phyloP scores from a whole-genome alignment of 1,139 yeast species.

The Hemisphaericaspora subhashii region DNA sequence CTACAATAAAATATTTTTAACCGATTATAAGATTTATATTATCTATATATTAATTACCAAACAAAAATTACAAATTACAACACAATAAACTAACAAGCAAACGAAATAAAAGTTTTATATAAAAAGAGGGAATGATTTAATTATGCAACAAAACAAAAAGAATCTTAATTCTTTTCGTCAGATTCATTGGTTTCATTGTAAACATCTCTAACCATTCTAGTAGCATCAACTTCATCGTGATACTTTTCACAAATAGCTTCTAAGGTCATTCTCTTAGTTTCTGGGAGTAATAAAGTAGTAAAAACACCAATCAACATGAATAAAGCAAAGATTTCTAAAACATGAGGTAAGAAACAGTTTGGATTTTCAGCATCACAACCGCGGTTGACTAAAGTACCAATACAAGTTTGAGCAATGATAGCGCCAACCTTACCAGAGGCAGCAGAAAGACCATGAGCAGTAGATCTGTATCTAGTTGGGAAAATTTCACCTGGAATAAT shows the following conservation, averaged over 20 bases:
- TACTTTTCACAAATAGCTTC: slow-evolving; percentile 76
- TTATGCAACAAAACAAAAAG: neutral
- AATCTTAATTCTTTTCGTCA: slow-evolving; percentile 10
- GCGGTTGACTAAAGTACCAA: slow-evolving; percentile 82
- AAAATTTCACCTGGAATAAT: slow-evolving; percentile 93
- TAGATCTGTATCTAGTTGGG: slow-evolving; percentile 97
- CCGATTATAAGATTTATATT: slow-evolving; percentile 3
- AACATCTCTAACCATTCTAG: slow-evolving; percentile 40
- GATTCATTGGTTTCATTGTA: slow-evolving; percentile 32
- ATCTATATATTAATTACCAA: slow-evolving; percentile 4
- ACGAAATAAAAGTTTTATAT: slow-evolving; percentile 3
- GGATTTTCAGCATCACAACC: slow-evolving; percentile 58
- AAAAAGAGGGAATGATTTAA: neutral
- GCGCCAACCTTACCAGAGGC: slow-evolving; percentile 97
- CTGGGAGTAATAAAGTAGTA: slow-evolving; percentile 71
- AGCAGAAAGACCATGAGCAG: slow-evolving; percentile 98
- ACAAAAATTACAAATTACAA: slow-evolving; percentile 2
- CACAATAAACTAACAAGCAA: neutral
- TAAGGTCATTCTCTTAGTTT: slow-evolving; percentile 85
- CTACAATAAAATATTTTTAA: neutral
- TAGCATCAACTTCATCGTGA: slow-evolving; percentile 71
- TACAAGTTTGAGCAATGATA: slow-evolving; percentile 86
- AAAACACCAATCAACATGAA: slow-evolving; percentile 81
- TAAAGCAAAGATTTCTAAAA: slow-evolving; percentile 87
- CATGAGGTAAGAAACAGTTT: slow-evolving; percentile 85